Evolutionary conservation across 257 asterid genomes (phyloP).

Genomic region (Przewalskia tangutica): DNA sequence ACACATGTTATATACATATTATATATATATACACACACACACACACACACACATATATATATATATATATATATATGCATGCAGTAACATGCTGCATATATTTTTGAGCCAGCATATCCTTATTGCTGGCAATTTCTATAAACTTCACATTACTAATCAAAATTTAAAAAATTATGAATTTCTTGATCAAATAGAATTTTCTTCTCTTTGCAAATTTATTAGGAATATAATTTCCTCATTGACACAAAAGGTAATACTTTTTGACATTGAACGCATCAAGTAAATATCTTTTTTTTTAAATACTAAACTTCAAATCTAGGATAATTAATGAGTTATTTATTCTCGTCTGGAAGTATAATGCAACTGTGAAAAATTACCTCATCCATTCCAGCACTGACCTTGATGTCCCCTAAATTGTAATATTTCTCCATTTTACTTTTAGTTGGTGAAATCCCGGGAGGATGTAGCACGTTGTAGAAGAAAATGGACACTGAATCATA

Average conservation of each 20-base stretch:
- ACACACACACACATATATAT: no score
- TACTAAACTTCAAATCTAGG: background rate
- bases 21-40: no score
- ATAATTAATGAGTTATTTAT: background rate
- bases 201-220: background rate
- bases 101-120: background rate
- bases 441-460: conserved; percentile 60
- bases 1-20: no score
- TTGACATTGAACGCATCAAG: background rate
- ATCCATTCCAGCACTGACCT: conserved; percentile 44
- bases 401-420: conserved; percentile 63
- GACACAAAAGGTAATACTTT: background rate
- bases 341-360: background rate
- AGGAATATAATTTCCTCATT: background rate
- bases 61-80: no score
- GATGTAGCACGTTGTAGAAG: conserved; percentile 82
- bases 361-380: conserved; percentile 48
- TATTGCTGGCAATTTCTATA: background rate
- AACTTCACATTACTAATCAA: background rate
- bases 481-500: conserved; percentile 85
- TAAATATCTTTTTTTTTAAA: background rate
- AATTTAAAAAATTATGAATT: background rate
- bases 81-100: no score
- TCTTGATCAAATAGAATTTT: background rate
- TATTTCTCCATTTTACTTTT: conserved; percentile 53